Percentiles rank a stretch among this genome's conserved stretches.
Conservation (phyloP, 2,329 filamentous ascomycete genomes). For the Claviceps fusiformis region DNA sequence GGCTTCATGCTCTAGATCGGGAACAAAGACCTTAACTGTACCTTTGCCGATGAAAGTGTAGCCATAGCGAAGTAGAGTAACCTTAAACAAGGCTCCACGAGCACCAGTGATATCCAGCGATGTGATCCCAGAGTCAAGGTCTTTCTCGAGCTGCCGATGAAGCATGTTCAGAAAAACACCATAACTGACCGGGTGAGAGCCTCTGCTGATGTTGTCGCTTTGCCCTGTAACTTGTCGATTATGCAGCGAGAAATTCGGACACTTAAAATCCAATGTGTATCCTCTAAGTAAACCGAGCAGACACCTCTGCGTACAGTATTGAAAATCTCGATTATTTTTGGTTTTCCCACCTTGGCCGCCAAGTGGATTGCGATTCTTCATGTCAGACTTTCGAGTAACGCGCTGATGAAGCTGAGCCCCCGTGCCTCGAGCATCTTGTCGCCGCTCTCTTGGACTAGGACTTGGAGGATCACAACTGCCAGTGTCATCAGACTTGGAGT, state of each 20-base stretch:
- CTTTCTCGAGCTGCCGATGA: background rate
- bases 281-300: background rate
- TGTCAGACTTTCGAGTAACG: background rate
- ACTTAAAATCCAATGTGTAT: background rate
- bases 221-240: background rate
- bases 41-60: background rate
- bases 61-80: background rate
- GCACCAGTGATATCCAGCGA: background rate
- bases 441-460: background rate
- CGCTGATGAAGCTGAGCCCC: background rate
- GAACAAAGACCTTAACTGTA: background rate
- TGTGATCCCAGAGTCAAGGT: background rate
- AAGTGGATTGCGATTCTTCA: background rate
- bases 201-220: background rate
- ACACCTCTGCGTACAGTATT: background rate
- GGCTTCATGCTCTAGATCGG: background rate
- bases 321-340: background rate
- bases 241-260: background rate
- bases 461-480: background rate
- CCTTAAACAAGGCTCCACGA: background rate
- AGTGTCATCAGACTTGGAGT: no score
- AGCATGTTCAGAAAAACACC: background rate
- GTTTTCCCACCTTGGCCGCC: background rate
- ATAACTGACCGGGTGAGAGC: background rate
- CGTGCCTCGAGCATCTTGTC: background rate